Base-by-base conservation (phyloP, 2,329 filamentous ascomycete species). In the Hymenoscyphus fraxineus region DNA sequence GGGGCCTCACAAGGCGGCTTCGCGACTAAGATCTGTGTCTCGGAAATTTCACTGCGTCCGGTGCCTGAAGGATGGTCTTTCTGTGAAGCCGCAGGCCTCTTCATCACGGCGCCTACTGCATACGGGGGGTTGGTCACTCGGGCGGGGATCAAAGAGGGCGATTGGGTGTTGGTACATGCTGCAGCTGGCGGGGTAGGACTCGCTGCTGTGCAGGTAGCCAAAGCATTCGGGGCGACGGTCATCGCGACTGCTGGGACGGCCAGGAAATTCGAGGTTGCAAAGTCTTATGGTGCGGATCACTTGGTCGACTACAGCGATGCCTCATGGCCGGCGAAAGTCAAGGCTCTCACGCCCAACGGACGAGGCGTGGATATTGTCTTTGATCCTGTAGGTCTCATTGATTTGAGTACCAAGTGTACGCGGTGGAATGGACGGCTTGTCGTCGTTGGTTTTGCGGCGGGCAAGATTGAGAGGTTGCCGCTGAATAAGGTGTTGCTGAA, bases 401-500 rank as follows among this genome's bases (percentile, higher is more conserved):
- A 96, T 69, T 84, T 87, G 74, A 92, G 88, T 70, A 91, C 93
- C 70, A 97, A 96, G 78, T 97, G 94, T 79, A 91, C 90, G 3
- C 90, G 92, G 3, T 98, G 93, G 93, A 97, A 97, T 76, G 94
- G 91, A 1, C 85, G 93, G 13, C 83, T 98, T 63, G 79, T 97
- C 55, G 87, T 98, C 5, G 88, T 98, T 70, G 94, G 94, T 0
- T 98, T 97, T 75, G 93, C 93, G 0, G 91, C 88, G 0, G 92
- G 92, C 0, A 82, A 81, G 60, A 97, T 97, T 70, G 94, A 98
- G 78, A 96, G 95, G 79, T 86, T 98, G 54, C 90, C 93, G 13
- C 87, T 96, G 80, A 98, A 98, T 77, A 89, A 94, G 77, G 92
- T 97, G 32, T 78, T 97, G 67, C 79, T 98, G 70, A 98, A 97